Evolutionary conservation across 352 stramenopile species (phyloP), one percentile per base, ranked within the genome.

Genomic region (Stramenopiles sp.): DNA sequence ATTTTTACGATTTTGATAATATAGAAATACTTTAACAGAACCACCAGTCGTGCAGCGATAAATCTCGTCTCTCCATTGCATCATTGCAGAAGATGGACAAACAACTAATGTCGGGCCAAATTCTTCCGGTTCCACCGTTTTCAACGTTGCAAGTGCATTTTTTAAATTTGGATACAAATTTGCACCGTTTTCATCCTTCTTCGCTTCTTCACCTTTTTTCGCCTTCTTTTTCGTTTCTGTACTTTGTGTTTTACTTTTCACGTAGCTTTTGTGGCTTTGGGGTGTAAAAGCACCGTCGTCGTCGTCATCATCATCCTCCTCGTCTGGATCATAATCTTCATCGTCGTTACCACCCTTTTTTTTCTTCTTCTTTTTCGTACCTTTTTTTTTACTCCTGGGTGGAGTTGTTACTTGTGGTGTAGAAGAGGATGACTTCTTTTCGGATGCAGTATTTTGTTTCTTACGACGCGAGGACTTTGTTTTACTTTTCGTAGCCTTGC

Each of bases 41-140:
- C 33, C 74, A 79, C 13, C 31, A 7, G 13, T 20, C 13, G 65
- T 13, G 13, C 38, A 53, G 13, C 65, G 65, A 33, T 33, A 33
- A 13, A 95, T 93, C 81, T 95, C 90, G n/a, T 81, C 83, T 74
- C 88, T 89, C 90, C 90, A 95, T 82, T 99, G 95, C 83, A 92
- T 93, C 31, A 98, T 85, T 0, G 95, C 95, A 78, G 98, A 95
- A 0, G 98, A 86, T 4, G 96, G 96, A 80, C 95, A 98, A 31
- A 99, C 86, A 0, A 99, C 93, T 0, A 99, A 86, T 4, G 96
- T 99, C 0, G 93, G 93, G 7, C 89, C 88, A 43, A 82, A 82
- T 30, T 76, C 65, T 31, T 76, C 4, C 4, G 13, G 4, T 13
- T 76, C 31, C 31, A 13, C 30, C 4, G 31, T 76, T 4, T 13